Conservation (phyloP, 805 yeast genomes). For the Yamadazyma endophytica region DNA sequence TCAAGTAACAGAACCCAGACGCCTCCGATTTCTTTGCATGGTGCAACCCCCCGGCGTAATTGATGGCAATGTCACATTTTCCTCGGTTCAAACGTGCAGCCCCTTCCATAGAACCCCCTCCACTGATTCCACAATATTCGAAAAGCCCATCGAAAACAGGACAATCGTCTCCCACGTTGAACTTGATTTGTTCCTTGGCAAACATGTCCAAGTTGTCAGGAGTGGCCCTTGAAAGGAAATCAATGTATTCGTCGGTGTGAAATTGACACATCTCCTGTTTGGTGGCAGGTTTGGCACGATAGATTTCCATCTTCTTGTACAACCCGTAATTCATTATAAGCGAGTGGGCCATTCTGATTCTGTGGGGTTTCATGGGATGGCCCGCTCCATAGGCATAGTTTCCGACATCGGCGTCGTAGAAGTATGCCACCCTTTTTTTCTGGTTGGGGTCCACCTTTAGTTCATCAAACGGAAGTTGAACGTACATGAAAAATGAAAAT, state of each 20-base stretch:
- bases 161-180: constrained; percentile 96
- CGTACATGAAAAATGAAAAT: constrained; percentile 24
- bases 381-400: constrained; percentile 98
- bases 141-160: constrained; percentile 94
- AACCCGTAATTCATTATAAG: constrained; percentile 95
- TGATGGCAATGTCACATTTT: constrained; percentile 90
- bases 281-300: constrained; percentile 96
- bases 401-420: constrained; percentile 77
- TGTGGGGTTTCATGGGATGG: constrained; percentile 98
- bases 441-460: constrained; percentile 36
- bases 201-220: constrained; percentile 89
- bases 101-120: constrained; percentile 95
- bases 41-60: constrained; percentile 96
- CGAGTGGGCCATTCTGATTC: constrained; percentile 98
- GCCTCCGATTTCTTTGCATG: constrained; percentile 98
- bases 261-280: constrained; percentile 97
- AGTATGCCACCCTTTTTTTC: constrained; percentile 41
- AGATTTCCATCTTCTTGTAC: constrained; percentile 95
- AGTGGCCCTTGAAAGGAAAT: constrained; percentile 82
- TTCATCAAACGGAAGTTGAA: constrained; percentile 44
- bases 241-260: constrained; percentile 96
- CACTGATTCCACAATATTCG: constrained; percentile 83
- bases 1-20: constrained; percentile 91
- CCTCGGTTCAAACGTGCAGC: constrained; percentile 84
- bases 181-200: constrained; percentile 82